A percentile compares a stretch with the other conserved stretches of the same genome.
These are phyloP conservation scores for Malassezia caprae DNA, from an alignment of 1,284 basidiomycete genomes.

Conservation along the genomic window DNA sequence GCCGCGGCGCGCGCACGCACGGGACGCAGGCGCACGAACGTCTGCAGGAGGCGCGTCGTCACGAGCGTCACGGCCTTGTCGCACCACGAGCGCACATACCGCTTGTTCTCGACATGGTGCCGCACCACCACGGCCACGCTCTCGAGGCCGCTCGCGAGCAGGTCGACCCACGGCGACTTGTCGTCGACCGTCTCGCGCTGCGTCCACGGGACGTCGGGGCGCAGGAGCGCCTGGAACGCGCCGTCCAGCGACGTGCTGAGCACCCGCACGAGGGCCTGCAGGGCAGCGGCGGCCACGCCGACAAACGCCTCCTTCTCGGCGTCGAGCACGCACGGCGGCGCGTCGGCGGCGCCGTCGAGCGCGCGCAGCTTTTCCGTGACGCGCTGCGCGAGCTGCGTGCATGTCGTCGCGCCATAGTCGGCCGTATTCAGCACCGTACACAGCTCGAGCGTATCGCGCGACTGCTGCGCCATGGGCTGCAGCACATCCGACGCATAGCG, in stretches of 20 bases:
- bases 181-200: slow-evolving; percentile 19
- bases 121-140: slow-evolving; percentile 38
- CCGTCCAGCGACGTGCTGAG: slow-evolving; percentile 32
- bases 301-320: slow-evolving; percentile 72
- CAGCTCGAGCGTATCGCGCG: slow-evolving; percentile 29
- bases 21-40: slow-evolving; percentile 34
- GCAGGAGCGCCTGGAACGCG: slow-evolving; percentile 37
- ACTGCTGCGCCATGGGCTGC: slow-evolving; percentile 57
- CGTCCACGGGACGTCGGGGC: slow-evolving; percentile 32
- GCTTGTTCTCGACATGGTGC: slow-evolving; percentile 44
- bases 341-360: slow-evolving; percentile 58
- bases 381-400: slow-evolving; percentile 82
- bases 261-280: slow-evolving; percentile 30
- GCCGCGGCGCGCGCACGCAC: slow-evolving; percentile 23
- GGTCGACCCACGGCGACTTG: slow-evolving; percentile 34
- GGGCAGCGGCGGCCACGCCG: slow-evolving; percentile 28
- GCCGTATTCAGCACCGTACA: slow-evolving; percentile 81
- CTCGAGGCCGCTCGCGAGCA: slow-evolving; percentile 35
- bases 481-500: slow-evolving; percentile 75
- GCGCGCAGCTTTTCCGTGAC: slow-evolving; percentile 68
- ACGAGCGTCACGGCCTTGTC: slow-evolving; percentile 36
- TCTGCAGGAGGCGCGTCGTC: slow-evolving; percentile 24
- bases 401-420: slow-evolving; percentile 90
- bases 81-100: slow-evolving; percentile 42
- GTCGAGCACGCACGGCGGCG: slow-evolving; percentile 61